phyloP scores from a whole-genome alignment of 306 rosid species.

The Dalbergia oliveri region DNA sequence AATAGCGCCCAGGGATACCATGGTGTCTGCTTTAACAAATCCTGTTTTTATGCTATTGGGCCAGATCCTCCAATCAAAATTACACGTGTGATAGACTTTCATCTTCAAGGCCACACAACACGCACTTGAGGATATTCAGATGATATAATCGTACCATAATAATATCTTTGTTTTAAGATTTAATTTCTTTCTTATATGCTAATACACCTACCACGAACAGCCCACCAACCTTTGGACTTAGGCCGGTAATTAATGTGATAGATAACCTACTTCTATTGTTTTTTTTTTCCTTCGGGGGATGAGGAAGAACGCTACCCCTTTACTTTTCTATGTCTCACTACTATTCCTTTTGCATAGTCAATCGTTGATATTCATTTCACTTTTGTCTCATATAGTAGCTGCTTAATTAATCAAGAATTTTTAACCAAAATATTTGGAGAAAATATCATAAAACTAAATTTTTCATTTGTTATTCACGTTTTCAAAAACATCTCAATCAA shows the following conservation, averaged over 20 bases:
- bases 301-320: neutral
- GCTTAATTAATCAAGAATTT: constrained; percentile 2
- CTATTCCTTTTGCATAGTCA: neutral
- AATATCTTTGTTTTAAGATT: neutral
- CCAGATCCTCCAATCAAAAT: too few relatives aligned
- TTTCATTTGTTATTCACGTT: neutral
- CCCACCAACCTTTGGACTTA: constrained; percentile 31
- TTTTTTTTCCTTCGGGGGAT: neutral
- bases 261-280: neutral
- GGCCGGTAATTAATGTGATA: neutral
- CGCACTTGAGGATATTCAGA: too few relatives aligned
- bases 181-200: neutral
- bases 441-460: too few relatives aligned
- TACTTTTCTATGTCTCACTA: neutral
- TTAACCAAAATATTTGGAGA: neutral
- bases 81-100: too few relatives aligned
- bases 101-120: too few relatives aligned
- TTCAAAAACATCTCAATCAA: neutral
- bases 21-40: too few relatives aligned
- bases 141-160: too few relatives aligned
- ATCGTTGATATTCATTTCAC: neutral
- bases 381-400: neutral
- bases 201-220: constrained; percentile 5
- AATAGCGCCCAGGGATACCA: too few relatives aligned
- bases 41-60: too few relatives aligned